phyloP scores from a whole-genome alignment of 2,329 filamentous ascomycete genomes.

The Aureobasidium sp. region DNA sequence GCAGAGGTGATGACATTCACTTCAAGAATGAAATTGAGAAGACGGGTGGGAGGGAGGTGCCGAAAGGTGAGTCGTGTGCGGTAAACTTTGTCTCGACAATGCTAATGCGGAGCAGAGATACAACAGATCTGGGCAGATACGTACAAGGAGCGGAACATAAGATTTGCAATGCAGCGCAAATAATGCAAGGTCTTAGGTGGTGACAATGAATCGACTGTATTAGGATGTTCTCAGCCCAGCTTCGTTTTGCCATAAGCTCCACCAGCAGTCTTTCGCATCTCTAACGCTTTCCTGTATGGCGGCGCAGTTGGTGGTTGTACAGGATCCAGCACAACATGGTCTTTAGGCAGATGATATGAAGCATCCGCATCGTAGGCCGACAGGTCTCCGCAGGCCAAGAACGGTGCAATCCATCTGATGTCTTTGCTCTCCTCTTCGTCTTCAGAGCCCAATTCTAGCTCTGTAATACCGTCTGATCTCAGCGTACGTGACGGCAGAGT shows the following conservation, averaged over 20 bases:
- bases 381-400: constrained; percentile 93
- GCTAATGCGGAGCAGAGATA: constrained; percentile 14
- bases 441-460: constrained; percentile 42
- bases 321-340: constrained; percentile 80
- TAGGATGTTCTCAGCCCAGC: constrained; percentile 19
- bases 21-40: constrained; percentile 22
- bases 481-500: constrained; percentile 26
- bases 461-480: constrained; percentile 42
- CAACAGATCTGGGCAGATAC: constrained; percentile 24
- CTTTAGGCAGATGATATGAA: constrained; percentile 80
- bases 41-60: constrained; percentile 18
- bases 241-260: constrained; percentile 72
- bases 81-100: not conserved
- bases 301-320: constrained; percentile 93
- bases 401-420: constrained; percentile 81
- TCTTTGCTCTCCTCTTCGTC: constrained; percentile 38
- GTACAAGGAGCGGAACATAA: constrained; percentile 26
- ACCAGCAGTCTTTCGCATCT: constrained; percentile 68
- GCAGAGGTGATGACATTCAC: constrained; percentile 22
- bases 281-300: constrained; percentile 85
- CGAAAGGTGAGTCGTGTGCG: constrained; percentile 16
- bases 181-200: not conserved
- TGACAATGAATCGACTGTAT: not conserved
- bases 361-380: constrained; percentile 94
- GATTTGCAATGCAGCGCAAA: constrained; percentile 18